phyloP scores from a whole-genome alignment of 2,329 filamentous ascomycete genomes.

The Epichloe sp. region DNA sequence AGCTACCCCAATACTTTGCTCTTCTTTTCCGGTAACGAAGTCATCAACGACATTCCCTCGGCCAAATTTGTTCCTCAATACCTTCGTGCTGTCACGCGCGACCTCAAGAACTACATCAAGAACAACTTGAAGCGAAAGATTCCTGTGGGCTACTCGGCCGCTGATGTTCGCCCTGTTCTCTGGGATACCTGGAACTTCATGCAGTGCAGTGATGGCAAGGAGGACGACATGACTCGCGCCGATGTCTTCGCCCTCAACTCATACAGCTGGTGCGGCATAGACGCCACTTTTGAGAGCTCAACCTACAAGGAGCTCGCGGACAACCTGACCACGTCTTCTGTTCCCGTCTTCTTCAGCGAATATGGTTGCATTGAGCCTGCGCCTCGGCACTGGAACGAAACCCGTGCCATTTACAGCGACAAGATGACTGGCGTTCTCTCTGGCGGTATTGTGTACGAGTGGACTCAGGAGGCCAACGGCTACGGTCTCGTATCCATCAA shows the following conservation, averaged over 20 bases:
- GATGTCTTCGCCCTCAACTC: conserved; percentile 68
- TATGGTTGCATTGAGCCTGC: conserved; percentile 61
- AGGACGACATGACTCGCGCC: conserved; percentile 47
- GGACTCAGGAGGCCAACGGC: conserved; percentile 55
- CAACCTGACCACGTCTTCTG: conserved; percentile 50
- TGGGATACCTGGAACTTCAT: conserved; percentile 67
- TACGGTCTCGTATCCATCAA: conserved; percentile 53
- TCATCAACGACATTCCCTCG: conserved; percentile 53
- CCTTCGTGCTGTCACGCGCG: conserved; percentile 60
- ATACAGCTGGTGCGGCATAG: conserved; percentile 54
- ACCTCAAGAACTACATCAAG: conserved; percentile 70
- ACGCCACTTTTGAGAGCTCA: conserved; percentile 48
- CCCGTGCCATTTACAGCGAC: conserved; percentile 55
- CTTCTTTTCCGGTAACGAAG: conserved; percentile 71
- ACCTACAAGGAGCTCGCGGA: conserved; percentile 50
- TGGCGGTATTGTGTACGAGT: conserved; percentile 74
- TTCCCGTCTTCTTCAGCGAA: conserved; percentile 75
- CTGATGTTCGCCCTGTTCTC: conserved; percentile 61
- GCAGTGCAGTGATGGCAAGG: conserved; percentile 47
- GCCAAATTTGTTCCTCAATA: conserved; percentile 54
- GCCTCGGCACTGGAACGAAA: conserved; percentile 67
- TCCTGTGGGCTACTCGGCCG: conserved; percentile 69
- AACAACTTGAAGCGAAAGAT: conserved; percentile 54
- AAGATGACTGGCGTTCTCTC: conserved; percentile 58
- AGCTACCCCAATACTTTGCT: conserved; percentile 53